These are phyloP conservation scores for Epichloe coenophiala DNA, from an alignment of 2,329 filamentous ascomycete species.

Conservation along the genomic window DNA sequence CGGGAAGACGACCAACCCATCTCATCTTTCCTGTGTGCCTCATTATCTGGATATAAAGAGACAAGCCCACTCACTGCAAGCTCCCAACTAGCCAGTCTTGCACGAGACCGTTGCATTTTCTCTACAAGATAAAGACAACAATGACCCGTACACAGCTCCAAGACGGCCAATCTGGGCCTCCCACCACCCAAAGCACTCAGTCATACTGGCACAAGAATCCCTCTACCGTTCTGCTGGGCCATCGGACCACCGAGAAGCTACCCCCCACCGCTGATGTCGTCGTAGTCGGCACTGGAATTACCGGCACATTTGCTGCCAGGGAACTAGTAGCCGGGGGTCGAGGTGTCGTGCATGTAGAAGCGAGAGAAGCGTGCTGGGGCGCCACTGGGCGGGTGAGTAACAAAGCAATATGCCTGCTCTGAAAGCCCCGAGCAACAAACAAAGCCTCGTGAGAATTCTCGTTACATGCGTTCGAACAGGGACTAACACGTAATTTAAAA, in stretches of 20 bases:
- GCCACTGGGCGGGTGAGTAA: slow-evolving; percentile 62
- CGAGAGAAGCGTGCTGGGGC: slow-evolving; percentile 67
- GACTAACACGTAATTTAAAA: not conserved
- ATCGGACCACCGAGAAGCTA: slow-evolving; percentile 51
- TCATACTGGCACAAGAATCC: slow-evolving; percentile 67
- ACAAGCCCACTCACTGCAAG: not conserved
- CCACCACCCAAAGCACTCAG: slow-evolving; percentile 43
- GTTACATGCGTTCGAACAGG: too few relatives aligned
- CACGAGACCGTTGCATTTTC: too few relatives aligned
- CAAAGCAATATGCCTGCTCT: not conserved
- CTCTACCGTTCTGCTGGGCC: slow-evolving; percentile 48
- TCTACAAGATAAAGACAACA: not conserved
- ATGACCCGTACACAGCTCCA: slow-evolving; percentile 20
- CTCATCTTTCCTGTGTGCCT: too few relatives aligned
- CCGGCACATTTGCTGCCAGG: slow-evolving; percentile 57
- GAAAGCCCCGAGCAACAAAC: not conserved
- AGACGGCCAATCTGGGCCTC: slow-evolving; percentile 38
- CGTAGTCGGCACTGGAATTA: slow-evolving; percentile 64
- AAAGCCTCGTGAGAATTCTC: too few relatives aligned
- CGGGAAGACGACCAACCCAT: too few relatives aligned
- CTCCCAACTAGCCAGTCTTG: too few relatives aligned
- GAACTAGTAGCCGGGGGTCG: slow-evolving; percentile 40
- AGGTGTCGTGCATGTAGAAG: slow-evolving; percentile 60
- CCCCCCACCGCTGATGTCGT: slow-evolving; percentile 54
- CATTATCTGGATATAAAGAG: not conserved